phyloP scores from a whole-genome alignment of 345 rosid species.

The Limnanthes douglasii region DNA sequence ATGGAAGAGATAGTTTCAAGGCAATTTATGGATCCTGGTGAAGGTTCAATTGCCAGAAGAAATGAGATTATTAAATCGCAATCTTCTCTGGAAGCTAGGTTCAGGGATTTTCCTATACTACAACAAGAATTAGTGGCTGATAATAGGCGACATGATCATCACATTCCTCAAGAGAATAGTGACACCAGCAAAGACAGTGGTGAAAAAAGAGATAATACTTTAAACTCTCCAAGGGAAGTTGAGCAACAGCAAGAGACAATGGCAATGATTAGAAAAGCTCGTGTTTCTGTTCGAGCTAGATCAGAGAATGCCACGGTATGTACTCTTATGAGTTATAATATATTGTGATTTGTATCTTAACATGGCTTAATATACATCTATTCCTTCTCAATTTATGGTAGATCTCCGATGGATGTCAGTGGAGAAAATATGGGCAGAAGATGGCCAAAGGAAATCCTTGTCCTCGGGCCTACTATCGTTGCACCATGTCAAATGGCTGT shows the following conservation, averaged over 20 bases:
- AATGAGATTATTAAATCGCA: too few relatives aligned
- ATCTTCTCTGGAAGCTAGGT: too few relatives aligned
- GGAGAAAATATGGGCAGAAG: background rate
- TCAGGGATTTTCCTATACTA: too few relatives aligned
- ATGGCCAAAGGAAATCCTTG: background rate
- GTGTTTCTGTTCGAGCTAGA: slow-evolving; percentile 57
- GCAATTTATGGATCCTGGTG: too few relatives aligned
- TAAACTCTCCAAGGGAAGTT: slow-evolving; percentile 5
- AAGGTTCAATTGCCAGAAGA: too few relatives aligned
- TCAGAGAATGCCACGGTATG: slow-evolving; percentile 50
- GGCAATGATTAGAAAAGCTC: slow-evolving; percentile 37
- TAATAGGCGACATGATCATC: too few relatives aligned
- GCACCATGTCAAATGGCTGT: background rate
- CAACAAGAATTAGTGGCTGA: too few relatives aligned
- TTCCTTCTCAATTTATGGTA: too few relatives aligned
- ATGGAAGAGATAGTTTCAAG: too few relatives aligned
- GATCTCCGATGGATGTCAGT: background rate
- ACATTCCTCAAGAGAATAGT: slow-evolving; percentile 9
- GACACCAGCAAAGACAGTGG: slow-evolving; percentile 13
- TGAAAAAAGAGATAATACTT: slow-evolving; percentile 9
- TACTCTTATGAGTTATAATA: too few relatives aligned
- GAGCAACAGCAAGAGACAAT: slow-evolving; percentile 10
- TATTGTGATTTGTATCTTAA: too few relatives aligned
- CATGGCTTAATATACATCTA: too few relatives aligned
- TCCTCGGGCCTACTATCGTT: background rate